Evolutionary conservation across 2,329 filamentous ascomycete species (phyloP).

Genomic region (Thermothelomyces thermophilus): DNA sequence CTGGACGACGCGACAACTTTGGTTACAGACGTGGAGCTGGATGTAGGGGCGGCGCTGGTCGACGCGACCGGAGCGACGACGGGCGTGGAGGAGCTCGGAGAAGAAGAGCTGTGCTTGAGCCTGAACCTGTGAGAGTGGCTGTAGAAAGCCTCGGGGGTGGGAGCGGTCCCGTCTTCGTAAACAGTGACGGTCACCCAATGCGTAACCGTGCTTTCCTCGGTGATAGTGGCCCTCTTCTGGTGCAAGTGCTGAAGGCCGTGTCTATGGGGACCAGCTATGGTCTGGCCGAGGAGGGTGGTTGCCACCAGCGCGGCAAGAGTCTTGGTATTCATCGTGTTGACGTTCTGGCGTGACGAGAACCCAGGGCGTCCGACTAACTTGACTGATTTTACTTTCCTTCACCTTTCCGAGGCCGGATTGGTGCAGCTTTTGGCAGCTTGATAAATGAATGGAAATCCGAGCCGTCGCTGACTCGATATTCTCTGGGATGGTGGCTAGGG

Average conservation of each 20-base stretch:
- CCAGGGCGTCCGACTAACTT: background rate
- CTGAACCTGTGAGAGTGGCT: conserved; percentile 14
- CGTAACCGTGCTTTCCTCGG: conserved; percentile 32
- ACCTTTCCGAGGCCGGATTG: background rate
- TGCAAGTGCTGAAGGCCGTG: conserved; percentile 33
- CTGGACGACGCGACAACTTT: background rate
- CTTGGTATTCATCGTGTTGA: conserved; percentile 38
- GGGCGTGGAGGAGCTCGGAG: conserved; percentile 19
- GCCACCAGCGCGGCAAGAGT: conserved; percentile 37
- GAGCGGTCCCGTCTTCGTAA: conserved; percentile 26
- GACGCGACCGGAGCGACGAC: conserved; percentile 16
- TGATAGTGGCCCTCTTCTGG: conserved; percentile 31
- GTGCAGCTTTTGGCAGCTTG: background rate
- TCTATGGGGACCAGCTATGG: conserved; percentile 38
- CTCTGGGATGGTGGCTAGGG: too few relatives aligned
- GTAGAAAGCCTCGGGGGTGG: conserved; percentile 19
- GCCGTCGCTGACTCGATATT: too few relatives aligned
- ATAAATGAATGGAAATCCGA: background rate
- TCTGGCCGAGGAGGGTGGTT: conserved; percentile 39
- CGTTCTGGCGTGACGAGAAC: background rate
- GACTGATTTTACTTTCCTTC: too few relatives aligned
- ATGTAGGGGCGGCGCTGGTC: conserved; percentile 7
- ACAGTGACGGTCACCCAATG: conserved; percentile 40
- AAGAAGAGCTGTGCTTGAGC: conserved; percentile 7
- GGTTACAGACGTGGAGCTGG: conserved; percentile 11